phyloP scores from a whole-genome alignment of 2,329 filamentous ascomycete species.

The Arthrobotrys iridis region DNA sequence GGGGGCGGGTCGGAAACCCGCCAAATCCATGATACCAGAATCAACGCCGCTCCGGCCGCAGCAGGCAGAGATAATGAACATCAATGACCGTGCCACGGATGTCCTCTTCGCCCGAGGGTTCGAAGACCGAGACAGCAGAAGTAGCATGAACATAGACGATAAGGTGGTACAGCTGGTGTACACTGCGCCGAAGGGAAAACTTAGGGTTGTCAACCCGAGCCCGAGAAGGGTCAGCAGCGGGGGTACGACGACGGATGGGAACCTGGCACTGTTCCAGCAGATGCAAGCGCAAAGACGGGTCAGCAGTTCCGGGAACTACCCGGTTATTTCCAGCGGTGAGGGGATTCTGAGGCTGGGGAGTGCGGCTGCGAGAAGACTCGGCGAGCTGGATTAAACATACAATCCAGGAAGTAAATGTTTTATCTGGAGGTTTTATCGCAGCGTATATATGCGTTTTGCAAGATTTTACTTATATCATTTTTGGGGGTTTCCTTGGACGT shows the following conservation, averaged over 20 bases:
- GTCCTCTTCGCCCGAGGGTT: conserved; percentile 52
- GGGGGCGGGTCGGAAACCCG: neutral
- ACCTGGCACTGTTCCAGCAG: conserved; percentile 18
- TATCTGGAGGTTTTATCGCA: neutral
- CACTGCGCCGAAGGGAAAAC: conserved; percentile 84
- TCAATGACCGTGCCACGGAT: conserved; percentile 60
- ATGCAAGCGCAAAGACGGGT: conserved; percentile 19
- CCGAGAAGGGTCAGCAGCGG: conserved; percentile 58
- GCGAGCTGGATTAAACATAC: conserved; percentile 29
- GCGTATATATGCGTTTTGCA: too few relatives aligned
- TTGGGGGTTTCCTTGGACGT: too few relatives aligned
- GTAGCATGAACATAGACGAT: conserved; percentile 57
- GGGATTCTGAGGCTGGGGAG: conserved; percentile 34
- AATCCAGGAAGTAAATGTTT: neutral
- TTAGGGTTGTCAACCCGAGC: conserved; percentile 89
- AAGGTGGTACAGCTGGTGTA: conserved; percentile 79
- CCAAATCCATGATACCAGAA: neutral
- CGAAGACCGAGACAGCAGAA: conserved; percentile 59
- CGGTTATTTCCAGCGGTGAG: conserved; percentile 14
- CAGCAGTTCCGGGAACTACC: conserved; percentile 25
- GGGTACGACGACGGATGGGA: conserved; percentile 55
- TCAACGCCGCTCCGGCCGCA: conserved; percentile 25
- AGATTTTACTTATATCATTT: too few relatives aligned
- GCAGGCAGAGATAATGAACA: conserved; percentile 58
- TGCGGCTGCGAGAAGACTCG: conserved; percentile 32